Conservation (phyloP, 148 eudicot genomes). For the Chenopodium quinoa region DNA sequence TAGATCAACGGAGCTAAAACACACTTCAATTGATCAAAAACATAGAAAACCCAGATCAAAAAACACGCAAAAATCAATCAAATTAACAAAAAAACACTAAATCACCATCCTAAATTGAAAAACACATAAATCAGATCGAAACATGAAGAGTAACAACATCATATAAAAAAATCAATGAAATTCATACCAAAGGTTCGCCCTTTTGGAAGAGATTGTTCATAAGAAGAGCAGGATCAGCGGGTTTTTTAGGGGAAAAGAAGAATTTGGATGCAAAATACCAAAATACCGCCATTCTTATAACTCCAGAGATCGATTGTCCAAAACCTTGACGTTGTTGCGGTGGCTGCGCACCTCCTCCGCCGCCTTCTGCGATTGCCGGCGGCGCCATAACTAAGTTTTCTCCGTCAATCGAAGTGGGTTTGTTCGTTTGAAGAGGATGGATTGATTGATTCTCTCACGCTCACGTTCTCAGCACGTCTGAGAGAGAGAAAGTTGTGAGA, state of each 20-base stretch:
- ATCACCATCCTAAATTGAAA: neutral
- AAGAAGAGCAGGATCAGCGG: slow-evolving; percentile 56
- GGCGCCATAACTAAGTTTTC: slow-evolving; percentile 48
- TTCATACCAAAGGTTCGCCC: slow-evolving; percentile 67
- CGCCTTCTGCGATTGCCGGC: slow-evolving; percentile 46
- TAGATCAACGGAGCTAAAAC: neutral
- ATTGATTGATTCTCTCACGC: neutral
- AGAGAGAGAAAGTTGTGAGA: neutral
- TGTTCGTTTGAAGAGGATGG: neutral
- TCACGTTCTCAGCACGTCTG: neutral
- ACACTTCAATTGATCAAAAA: neutral
- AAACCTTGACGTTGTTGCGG: slow-evolving; percentile 43
- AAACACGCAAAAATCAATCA: slow-evolving; percentile 1
- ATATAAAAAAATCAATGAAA: neutral
- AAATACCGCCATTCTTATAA: slow-evolving; percentile 72
- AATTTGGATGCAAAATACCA: slow-evolving; percentile 94
- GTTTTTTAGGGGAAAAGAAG: slow-evolving; percentile 58
- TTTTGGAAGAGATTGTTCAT: slow-evolving; percentile 81
- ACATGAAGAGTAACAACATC: neutral
- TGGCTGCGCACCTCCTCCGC: slow-evolving; percentile 41
- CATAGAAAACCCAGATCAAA: neutral
- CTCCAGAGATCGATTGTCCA: slow-evolving; percentile 60
- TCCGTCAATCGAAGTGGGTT: neutral
- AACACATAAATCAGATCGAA: slow-evolving; percentile 12
- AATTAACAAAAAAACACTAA: neutral